Base-by-base conservation (phyloP, 225 moss, liverwort and hornwort genomes). In the Thuidium tamariscinum region DNA sequence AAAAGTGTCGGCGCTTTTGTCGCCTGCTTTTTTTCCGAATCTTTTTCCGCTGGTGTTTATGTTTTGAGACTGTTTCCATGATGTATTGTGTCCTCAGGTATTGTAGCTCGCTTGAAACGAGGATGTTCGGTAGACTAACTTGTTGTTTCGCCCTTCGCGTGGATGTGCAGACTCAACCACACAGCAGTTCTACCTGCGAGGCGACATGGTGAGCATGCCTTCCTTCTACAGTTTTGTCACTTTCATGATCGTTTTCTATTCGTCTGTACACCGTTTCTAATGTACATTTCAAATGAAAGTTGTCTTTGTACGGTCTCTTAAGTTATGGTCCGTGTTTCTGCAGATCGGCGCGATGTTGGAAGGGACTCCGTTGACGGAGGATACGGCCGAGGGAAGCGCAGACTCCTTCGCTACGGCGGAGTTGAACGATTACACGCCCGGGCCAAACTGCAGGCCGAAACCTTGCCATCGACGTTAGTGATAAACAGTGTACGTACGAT, bases 221-320 rank as follows among this genome's bases (percentile, higher is more conserved):
- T 46, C 8, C 3, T 59, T 19, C 11, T 34, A 3, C 48, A 3
- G 27, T 39, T 4, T 7, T 20, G 5, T 1, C 46, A 23, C 46
- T 27, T 26, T 13, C 37, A 37, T 49, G 49, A 61, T 19, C 1
- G 1, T 23, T 2, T 3, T 46, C 25, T 2, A 23, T 11, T 11
- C 5, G 3, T 14, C 0, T 4, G 6, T 12, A 15, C 13, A 3
- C 13, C 1, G 20, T 22, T 23, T 44, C 22, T 32, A 11, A 7
- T 54, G 8, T 16, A n/a, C 8, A 11, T 19, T 36, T 8, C 5
- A 36, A 11, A 23, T 16, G 3, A 1, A 11, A 3, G 3, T 5
- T n/a, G 59, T 60, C 8, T 20, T 42, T 23, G 0, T n/a, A n/a
- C n/a, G n/a, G n/a, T n/a, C 26, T 60, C 5, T 12, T 2, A n/a